Base-by-base conservation (phyloP, 1,139 yeast genomes). In the Sugiyamaella grinbergsii region DNA sequence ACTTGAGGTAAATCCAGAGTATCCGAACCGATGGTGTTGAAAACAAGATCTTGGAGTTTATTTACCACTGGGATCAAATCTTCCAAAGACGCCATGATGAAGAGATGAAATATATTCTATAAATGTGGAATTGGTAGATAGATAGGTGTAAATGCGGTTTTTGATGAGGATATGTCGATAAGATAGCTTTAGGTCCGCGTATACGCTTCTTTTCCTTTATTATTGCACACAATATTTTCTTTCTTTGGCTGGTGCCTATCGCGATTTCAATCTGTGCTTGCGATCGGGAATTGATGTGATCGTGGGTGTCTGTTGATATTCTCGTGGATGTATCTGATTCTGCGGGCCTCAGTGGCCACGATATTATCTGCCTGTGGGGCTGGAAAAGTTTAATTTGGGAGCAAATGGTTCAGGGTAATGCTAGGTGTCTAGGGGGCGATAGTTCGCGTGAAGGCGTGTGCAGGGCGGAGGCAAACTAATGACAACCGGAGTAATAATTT, bases 1-100 rank as follows among this genome's bases (percentile, higher is more conserved):
- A 85, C 87, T 68, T 85, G 93, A 18, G 94, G 94, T 53, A 85
- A 77, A 68, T 87, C 95, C 49, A 86, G 83, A 11, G 93, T 70
- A 54, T 74, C 77, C 15, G 75, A 64, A 24, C 77, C 77, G 49
- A 76, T 74, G 53, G 79, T 75, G 56, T 74, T 73, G 62, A 74
- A 75, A 43, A 75, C 79, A 56, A 75, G 64, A 59, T 75, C 79
- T 62, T 75, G 79, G 28, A 75, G 71, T 57, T 71, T 70, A 63
- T 75, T 75, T 45, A 75, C 78, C 23, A 75, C 68, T 10, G 98
- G 98, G 58, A 93, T 91, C 62, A 93, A 80, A 67, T 90, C 96
- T 67, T 82, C 85, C 53, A 83, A 67, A 22, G 83, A 13, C 8
- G 42, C 38, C 31, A 50, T 36, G 24, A 8, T 42, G n/a, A 29